Percentiles rank a stretch among this genome's conserved stretches.
These are phyloP conservation scores for Cladosporium sp. DNA, from an alignment of 2,329 filamentous ascomycete genomes.

Conservation along the genomic window DNA sequence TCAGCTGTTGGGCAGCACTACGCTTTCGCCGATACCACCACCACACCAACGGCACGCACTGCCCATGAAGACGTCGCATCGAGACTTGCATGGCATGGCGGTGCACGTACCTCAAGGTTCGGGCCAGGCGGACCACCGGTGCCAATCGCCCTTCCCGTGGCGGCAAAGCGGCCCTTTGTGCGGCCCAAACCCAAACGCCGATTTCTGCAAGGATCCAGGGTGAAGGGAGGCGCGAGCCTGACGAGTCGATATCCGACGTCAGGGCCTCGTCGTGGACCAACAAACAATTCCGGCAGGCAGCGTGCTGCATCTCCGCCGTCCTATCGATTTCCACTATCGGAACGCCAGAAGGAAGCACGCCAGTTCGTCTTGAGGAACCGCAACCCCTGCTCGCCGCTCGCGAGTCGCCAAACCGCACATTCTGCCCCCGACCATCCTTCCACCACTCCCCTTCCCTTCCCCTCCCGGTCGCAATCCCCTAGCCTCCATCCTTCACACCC, in stretches of 20 bases:
- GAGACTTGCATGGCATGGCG: background rate
- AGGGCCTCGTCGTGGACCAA: too few relatives aligned
- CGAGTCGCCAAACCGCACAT: background rate
- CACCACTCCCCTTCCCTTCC: background rate
- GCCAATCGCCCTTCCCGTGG: constrained; percentile 6
- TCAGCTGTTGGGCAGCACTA: constrained; percentile 6
- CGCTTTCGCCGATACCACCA: background rate
- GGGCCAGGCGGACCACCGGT: constrained; percentile 8
- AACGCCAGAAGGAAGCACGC: too few relatives aligned
- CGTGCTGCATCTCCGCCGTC: too few relatives aligned
- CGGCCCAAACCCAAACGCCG: constrained; percentile 21
- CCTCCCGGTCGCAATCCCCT: background rate
- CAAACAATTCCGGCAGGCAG: too few relatives aligned
- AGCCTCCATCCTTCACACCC: background rate
- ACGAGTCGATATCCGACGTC: too few relatives aligned
- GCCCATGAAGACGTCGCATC: too few relatives aligned
- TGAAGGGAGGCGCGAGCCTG: background rate
- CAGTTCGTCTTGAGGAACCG: too few relatives aligned
- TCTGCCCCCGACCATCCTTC: constrained; percentile 1
- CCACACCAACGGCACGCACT: background rate
- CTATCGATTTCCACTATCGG: too few relatives aligned
- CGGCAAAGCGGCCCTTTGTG: constrained; percentile 15
- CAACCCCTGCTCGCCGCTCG: too few relatives aligned
- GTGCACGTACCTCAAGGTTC: constrained; percentile 2
- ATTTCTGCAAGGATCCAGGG: background rate